Evolutionary conservation across 345 rosid species (phyloP).

Genomic region (Eucalyptus cladocalyx): DNA sequence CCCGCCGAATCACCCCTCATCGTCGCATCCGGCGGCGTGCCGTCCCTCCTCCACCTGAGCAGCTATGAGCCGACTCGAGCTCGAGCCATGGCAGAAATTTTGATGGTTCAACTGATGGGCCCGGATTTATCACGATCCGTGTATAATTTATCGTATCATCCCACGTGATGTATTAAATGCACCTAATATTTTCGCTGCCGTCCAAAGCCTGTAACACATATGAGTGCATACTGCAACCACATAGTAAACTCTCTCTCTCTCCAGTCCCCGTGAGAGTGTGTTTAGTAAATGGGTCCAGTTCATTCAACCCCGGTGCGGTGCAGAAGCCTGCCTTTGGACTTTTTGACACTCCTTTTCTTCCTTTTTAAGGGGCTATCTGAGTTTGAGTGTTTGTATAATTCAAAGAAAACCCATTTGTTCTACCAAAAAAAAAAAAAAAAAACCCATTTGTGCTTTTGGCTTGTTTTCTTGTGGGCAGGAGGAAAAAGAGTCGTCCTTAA

Average conservation of each 20-base stretch:
- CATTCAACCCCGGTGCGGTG: constrained; percentile 35
- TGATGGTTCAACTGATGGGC: no score
- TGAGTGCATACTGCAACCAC: constrained; percentile 53
- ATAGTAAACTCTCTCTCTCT: not conserved
- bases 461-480: not conserved
- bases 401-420: constrained; percentile 13
- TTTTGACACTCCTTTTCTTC: constrained; percentile 18
- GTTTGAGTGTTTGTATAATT: not conserved
- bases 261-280: not conserved
- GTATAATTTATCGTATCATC: no score
- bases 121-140: no score
- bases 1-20: no score
- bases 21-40: no score
- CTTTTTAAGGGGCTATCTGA: constrained; percentile 11
- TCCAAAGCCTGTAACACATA: constrained; percentile 73
- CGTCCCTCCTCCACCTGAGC: no score
- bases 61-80: no score
- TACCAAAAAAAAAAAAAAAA: no score
- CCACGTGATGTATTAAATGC: no score
- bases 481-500: not conserved
- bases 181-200: constrained; percentile 15
- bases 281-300: constrained; percentile 31
- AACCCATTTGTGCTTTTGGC: constrained; percentile 17
- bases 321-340: constrained; percentile 21
- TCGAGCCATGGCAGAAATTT: no score